These are phyloP conservation scores for Lotus japonicus DNA, from an alignment of 306 rosid species.

Conservation along the genomic window DNA sequence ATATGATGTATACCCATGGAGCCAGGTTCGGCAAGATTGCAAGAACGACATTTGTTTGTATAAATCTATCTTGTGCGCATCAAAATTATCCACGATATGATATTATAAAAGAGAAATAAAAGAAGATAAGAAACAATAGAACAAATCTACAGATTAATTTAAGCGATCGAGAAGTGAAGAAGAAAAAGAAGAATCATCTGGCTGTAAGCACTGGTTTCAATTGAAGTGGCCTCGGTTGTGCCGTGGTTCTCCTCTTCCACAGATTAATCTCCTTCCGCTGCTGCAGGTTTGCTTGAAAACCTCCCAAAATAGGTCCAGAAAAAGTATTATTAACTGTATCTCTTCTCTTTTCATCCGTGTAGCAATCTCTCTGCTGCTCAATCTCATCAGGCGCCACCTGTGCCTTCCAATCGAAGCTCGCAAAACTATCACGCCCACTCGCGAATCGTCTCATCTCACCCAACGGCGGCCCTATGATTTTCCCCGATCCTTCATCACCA, in stretches of 20 bases:
- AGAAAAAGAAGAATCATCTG: no score
- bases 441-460: constrained; percentile 73
- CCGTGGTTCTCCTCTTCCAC: constrained; percentile 84
- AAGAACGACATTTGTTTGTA: no score
- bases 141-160: no score
- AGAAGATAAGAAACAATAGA: no score
- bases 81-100: no score
- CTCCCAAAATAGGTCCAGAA: constrained; percentile 58
- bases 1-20: no score
- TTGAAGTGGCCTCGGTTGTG: constrained; percentile 63
- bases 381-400: constrained; percentile 28
- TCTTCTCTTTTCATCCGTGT: constrained; percentile 34
- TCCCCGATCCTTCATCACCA: not conserved
- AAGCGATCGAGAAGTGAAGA: no score
- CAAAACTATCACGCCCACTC: constrained; percentile 51
- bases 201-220: constrained; percentile 35
- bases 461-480: constrained; percentile 33
- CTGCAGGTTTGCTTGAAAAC: constrained; percentile 17
- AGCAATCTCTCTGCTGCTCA: not conserved
- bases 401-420: constrained; percentile 66
- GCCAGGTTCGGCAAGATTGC: no score
- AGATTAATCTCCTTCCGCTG: constrained; percentile 78
- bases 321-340: constrained; percentile 29
- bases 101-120: no score
- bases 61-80: no score